Base-by-base conservation (phyloP, 805 yeast genomes). In the Ogataea chonburiensis region DNA sequence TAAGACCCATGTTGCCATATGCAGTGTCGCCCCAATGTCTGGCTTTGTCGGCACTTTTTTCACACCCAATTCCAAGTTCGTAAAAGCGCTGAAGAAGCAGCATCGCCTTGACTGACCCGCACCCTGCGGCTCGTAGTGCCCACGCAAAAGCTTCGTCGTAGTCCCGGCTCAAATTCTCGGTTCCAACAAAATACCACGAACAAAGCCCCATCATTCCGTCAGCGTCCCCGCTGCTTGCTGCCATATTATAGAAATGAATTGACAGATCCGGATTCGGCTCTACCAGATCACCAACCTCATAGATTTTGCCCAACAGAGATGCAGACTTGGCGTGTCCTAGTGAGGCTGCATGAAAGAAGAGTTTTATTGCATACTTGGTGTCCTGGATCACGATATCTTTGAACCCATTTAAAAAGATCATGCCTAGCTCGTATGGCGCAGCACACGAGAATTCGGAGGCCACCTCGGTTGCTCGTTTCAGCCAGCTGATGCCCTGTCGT, bases 161-260 rank as follows among this genome's bases (percentile, higher is more conserved):
- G 58, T 89, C 91, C 45, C 75, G 75, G 7, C 79, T 81, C 50
- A 93, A 70, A n/a, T 93, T 89, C 21, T 84, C 89, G 21, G 86
- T 80, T 0, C 98, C 98, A 17, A 87, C 82, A 60, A 91, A 68
- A 58, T 91, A 93, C 97, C 98, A 93, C 1, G 97, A 96, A 60
- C 97, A 89, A 66, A 91, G 69, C 2, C 95, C 89, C 53, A 91
- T 68, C 95, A 91, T 93, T 8, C 95, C 81, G 31, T 75, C 79
- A 1, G 95, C 74, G 58, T 93, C 95, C 5, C 96, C 96, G 4
- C 81, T 81, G 19, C 81, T 59, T 0, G 98, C 96, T 0, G 96
- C 96, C 46, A 84, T 79, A 0, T 95, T 88, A 59, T 86, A 91
- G 58, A 89, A 91, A 58, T 93, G 97, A 28, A 93, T 86, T 1